Base-by-base conservation (phyloP, 495 filamentous ascomycete genomes). In the Annulohypoxylon stygium region DNA sequence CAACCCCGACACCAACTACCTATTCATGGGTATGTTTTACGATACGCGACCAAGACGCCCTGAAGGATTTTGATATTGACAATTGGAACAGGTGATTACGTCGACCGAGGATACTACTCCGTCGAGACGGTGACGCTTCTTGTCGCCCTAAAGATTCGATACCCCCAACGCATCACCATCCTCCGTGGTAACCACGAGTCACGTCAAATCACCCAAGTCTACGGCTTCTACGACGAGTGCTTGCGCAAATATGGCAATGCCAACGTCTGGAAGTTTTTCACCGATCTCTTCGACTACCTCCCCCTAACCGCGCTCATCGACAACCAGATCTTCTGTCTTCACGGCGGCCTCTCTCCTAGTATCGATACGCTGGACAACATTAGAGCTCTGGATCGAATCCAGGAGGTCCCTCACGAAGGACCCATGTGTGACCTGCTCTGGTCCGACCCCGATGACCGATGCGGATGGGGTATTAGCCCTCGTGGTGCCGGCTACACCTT, bases 201-300 rank as follows among this genome's bases (percentile, higher is more conserved):
- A 66, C 92, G 95, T 68, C 95, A 98, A 83, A 98, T 98, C 82
- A 98, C 95, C 53, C 94, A 97, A 83, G 95, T 98, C 50, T 98
- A 98, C 78, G 95, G 95, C 57, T 98, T 98, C 85, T 98, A 98
- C 84, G 95, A 98, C 81, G 95, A 98, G 79, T 98, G 95, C 80
- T 88, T 98, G 59, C 92, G 95, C 77, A 98, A 98, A 86, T 98
- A 98, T 78, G 95, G 95, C 83, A 98, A 97, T 79, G 96, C 96
- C 70, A 98, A 98, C 79, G 96, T 99, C 73, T 99, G 96, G 96
- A 98, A 97, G 88, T 98, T 93, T 85, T 99, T 98, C 83, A 98
- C 96, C 75, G 96, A 99, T 80, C 90, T 99, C 37, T 98, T 99
- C 86, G 96, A 99, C 85, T 99, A 95, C 84, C 93, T 99, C 45